phyloP scores from a whole-genome alignment of 2,329 filamentous ascomycete species.

The Calonectria leucothoes region DNA sequence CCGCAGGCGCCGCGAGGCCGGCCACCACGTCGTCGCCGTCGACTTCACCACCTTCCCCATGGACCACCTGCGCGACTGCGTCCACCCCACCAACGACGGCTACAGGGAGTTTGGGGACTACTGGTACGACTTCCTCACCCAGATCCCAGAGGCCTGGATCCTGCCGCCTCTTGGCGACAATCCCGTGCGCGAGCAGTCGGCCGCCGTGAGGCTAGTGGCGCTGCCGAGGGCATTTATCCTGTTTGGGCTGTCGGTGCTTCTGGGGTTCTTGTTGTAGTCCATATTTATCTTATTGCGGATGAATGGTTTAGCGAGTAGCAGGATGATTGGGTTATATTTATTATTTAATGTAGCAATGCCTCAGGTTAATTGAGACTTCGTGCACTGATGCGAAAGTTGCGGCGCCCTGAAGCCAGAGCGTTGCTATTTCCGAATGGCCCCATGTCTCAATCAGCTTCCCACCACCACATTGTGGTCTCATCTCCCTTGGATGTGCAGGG shows the following conservation, averaged over 20 bases:
- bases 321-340: neutral
- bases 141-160: slow-evolving; percentile 37
- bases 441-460: neutral
- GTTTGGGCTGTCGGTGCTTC: neutral
- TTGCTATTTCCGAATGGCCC: neutral
- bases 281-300: neutral
- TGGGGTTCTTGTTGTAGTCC: neutral
- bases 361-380: neutral
- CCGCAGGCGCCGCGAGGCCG: neutral
- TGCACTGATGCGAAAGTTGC: neutral
- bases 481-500: no score
- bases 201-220: neutral
- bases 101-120: slow-evolving; percentile 34
- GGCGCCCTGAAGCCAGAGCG: no score
- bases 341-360: no score
- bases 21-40: slow-evolving; percentile 23
- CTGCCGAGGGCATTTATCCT: neutral
- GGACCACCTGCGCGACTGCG: slow-evolving; percentile 28
- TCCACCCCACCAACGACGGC: slow-evolving; percentile 34
- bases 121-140: slow-evolving; percentile 38
- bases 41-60: slow-evolving; percentile 26
- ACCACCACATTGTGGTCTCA: neutral
- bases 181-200: neutral
- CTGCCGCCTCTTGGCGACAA: slow-evolving; percentile 25
- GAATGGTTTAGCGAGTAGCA: neutral